Evolutionary conservation across 2,329 filamentous ascomycete species (phyloP), one percentile per base, ranked within the genome.

Genomic region (Lanzia echinophila): DNA sequence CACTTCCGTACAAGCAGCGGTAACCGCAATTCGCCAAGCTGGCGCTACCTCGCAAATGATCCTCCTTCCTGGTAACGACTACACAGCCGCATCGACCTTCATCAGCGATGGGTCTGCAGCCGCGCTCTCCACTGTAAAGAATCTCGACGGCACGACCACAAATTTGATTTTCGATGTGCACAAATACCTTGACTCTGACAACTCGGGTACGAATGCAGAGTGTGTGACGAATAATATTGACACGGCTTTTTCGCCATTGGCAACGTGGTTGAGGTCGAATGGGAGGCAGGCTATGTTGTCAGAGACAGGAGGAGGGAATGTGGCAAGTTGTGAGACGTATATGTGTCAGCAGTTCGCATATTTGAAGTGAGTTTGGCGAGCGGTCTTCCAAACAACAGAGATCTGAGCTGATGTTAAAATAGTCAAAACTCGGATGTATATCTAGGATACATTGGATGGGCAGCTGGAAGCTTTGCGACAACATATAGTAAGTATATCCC

Each of bases 11-110:
- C 84, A 87, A 64, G 74, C 73, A 12, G 82, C 74, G 15, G 84
- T 88, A 1, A 82, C 77, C 0, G 84, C 82, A 3, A 86, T 88
- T 61, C 79, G 84, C 42, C 67, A 75, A 41, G 77, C 80, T 2
- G 84, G 83, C n/a, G 83, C 83, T n/a, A 76, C 72, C 0, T 70
- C 70, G 19, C 81, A 87, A 58, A 76, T 81, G 63, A 85, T 87
- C 59, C 72, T 87, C 12, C 75, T 86, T 1, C 79, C 84, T 0
- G 84, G 84, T 2, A 83, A 75, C 36, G 78, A 79, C 61, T 87
- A 77, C 63, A 75, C 79, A 7, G 75, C 71, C 49, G 78, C 77
- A 2, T 73, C 69, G 38, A 70, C 70, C 2, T 73, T 81, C 48
- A 69, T 79, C 20, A 71, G 70, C 2, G 73, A 70, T 38, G 77